Base-by-base conservation (phyloP, 2,329 filamentous ascomycete species). In the Ophiognomonia clavigignenti-juglandacearum region DNA sequence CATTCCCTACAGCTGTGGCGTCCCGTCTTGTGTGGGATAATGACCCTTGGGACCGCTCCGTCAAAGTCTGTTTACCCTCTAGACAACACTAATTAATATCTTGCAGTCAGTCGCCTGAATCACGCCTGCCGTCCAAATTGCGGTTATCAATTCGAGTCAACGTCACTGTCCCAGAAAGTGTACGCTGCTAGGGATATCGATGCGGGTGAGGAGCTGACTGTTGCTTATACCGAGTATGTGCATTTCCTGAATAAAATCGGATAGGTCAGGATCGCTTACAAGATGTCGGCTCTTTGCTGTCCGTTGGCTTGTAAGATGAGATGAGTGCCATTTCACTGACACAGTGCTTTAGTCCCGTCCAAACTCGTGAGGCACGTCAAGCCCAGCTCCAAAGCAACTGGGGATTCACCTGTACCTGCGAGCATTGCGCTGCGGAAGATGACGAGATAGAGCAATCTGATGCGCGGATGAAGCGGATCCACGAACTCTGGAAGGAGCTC, bases 371-470 rank as follows among this genome's bases (percentile, higher is more conserved):
- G 24, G 24, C 19, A 23, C 45, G 45, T 9, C 45, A 37, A 39
- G 10, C 34, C 6, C 45, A 42, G 18, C 24, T 47, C 6, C 32
- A 10, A 9, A 41, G 38, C 3, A 26, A 31, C 6, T 47, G 45
- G 45, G 45, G 45, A 2, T 47, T 47, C 20, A 13, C 26, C 18
- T 47, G 45, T 19, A 42, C 38, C n/a, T 47, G 45, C 38, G 19
- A 38, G 23, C 45, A 42, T 35, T 47, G 45, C 9, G 42, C 9
- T 11, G 19, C 22, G 6, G 29, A 29, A 18, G 4, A 32, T 2
- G 19, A 31, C 18, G 34, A 19, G 3, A 14, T 31, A 0, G 13
- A 16, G 4, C 4, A 37, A 5, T 42, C 45, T 13, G 45, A 47
- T 22, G 6, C n/a, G 13, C 36, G 39, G 23, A 27, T 47, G 8